Base-by-base conservation (phyloP, 176 grass and related monocot species). In the Eleusine indica region DNA sequence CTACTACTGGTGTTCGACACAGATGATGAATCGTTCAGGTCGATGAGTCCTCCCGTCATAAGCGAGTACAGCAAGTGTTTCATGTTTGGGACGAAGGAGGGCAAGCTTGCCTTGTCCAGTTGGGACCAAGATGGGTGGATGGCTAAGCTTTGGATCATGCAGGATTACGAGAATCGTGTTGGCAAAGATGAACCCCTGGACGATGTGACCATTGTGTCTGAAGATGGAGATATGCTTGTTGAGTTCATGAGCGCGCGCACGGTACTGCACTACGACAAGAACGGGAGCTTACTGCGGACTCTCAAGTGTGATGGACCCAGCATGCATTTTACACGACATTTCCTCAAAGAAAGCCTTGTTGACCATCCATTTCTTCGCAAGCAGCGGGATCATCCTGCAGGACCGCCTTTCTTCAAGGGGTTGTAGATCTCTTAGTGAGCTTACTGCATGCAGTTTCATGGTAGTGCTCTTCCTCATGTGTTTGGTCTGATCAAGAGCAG, bases 1-100 rank as follows among this genome's bases (percentile, higher is more conserved):
- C 60, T 86, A 21, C 70, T 86, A 21, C 9, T 40, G 67, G 68
- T 79, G 68, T 86, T 86, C 43, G 43, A 86, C 68, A 49, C 43
- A 52, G 42, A 5, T 1, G 54, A 43, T 3, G 84, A 86, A 35
- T 46, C 19, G 58, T 86, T 86, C 68, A 51, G 76, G 1, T 64
- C 41, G 84, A 79, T 79, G n/a, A 15, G 3, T 12, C 44, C 43
- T 72, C 67, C 75, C 21, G 29, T 14, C 5, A 16, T 5, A 30
- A 10, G 18, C 18, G 0, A 10, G 1, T 17, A 8, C 49, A 75
- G 5, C 56, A n/a, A n/a, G 56, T 28, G 32, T 18, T 69, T n/a
- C 30, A 9, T 83, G 70, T 73, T 73, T 5, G 70, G 18, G 43
- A 66, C 37, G n/a, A 62, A 62, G 61, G 35, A 76, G 0, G 61